Conservation (phyloP, 2,329 filamentous ascomycete species). For the Ophiostoma ulmi region DNA sequence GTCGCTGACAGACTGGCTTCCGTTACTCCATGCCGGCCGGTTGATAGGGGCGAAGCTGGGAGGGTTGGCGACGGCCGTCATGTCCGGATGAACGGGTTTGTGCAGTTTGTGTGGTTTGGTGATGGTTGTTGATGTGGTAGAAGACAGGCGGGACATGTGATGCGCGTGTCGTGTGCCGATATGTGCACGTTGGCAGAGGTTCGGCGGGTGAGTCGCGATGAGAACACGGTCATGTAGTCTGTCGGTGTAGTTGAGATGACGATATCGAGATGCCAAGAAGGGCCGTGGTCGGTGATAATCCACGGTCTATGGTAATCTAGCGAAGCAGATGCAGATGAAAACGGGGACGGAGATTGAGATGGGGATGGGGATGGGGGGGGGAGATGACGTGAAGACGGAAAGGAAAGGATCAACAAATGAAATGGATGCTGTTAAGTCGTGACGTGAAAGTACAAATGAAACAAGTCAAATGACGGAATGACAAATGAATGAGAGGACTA, state of each 20-base stretch:
- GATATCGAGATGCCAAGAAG: not conserved
- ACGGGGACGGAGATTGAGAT: not conserved
- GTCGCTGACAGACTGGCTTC: conserved; percentile 50
- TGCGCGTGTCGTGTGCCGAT: conserved; percentile 2
- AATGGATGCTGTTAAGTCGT: conserved; percentile 16
- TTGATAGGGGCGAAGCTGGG: conserved; percentile 60
- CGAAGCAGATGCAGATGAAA: not conserved
- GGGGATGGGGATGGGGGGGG: not conserved
- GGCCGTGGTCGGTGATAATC: not conserved
- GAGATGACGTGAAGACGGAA: conserved; percentile 11
- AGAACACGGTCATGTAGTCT: conserved; percentile 18
- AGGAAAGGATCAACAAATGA: conserved; percentile 13
- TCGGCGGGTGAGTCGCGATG: conserved; percentile 5
- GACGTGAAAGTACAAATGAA: not conserved
- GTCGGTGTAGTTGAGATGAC: not conserved
- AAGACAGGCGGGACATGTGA: conserved; percentile 14
- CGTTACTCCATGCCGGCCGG: conserved; percentile 61
- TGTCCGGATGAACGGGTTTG: conserved; percentile 36
- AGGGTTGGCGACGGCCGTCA: conserved; percentile 64
- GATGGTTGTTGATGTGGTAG: conserved; percentile 20
- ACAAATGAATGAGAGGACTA: not conserved
- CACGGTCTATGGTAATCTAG: not conserved
- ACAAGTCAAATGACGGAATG: not conserved
- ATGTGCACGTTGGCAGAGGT: not conserved
- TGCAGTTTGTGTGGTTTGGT: conserved; percentile 13